Base-by-base conservation (phyloP, 2,329 filamentous ascomycete genomes). In the Cryphonectria naterciae region DNA sequence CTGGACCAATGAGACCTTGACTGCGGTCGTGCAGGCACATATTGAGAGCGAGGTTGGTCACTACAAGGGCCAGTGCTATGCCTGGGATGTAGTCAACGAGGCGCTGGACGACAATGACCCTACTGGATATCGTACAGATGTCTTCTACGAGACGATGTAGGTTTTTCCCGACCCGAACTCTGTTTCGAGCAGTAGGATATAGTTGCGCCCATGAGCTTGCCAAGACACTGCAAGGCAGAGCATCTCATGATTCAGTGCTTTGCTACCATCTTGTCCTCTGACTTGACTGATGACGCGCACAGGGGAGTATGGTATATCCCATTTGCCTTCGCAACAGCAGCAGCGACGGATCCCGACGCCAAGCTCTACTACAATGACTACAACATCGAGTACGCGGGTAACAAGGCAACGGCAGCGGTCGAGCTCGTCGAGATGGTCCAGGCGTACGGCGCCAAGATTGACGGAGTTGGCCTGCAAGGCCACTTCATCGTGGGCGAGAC, bases 41-140 rank as follows among this genome's bases (percentile, higher is more conserved):
- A 87, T 92, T 73, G 84, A 85, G 72, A 84, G 86, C 73, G 87
- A 86, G 64, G 86, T 87, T 4, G 81, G 79, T 10, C 84, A 90
- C 78, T 91, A 86, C 81, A 85, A 85, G 77, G 86, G 87, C 70
- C 82, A 87, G 74, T 90, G 89, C 78, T 87, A 88, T 76, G 84
- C 85, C 46, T 92, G 89, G 89, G 89, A 92, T 69, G 89, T 92
- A 0, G 84, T 91, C 39, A 92, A 92, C 77, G 89, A 92, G 80
- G 86, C 85, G 2, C 82, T 89, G 41, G 83, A 86, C 68, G 89
- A 91, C n/a, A 84, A 85, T 68, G 88, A 91, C 25, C 84, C 87
- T 73, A 88, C 87, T 19, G 84, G 81, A 10, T 87, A 82, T 78
- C 82, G 88, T 69, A 75, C 81, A 66, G 82, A 79, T 68, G 83